A percentile compares a stretch with the other conserved stretches of the same genome.
These are phyloP conservation scores for Tuber microsphaerosporum DNA, from an alignment of 495 filamentous ascomycete species.

Conservation along the genomic window DNA sequence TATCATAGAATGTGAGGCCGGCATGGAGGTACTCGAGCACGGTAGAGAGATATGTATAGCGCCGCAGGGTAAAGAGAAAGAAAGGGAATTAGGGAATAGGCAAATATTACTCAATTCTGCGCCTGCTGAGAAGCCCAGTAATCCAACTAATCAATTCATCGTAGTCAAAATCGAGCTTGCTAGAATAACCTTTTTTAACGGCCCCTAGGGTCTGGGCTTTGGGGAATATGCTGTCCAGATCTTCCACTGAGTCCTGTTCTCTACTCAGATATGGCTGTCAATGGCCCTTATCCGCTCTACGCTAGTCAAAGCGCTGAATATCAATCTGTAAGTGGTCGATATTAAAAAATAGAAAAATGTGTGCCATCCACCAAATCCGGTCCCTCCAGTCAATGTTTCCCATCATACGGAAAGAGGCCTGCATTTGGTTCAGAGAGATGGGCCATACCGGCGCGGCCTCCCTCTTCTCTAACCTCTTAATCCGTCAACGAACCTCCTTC, in stretches of 20 bases:
- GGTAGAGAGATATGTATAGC: not conserved
- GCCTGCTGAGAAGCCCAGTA: not conserved
- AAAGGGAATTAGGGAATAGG: not conserved
- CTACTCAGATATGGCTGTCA: not conserved
- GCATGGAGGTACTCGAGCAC: not conserved
- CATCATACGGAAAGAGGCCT: slow-evolving; percentile 19
- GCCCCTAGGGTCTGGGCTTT: not conserved
- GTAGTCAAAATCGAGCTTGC: not conserved
- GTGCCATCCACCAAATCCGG: slow-evolving; percentile 11
- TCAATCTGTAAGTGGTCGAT: slow-evolving; percentile 24
- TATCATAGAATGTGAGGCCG: not conserved
- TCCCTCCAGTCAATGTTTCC: slow-evolving; percentile 28
- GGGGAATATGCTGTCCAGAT: not conserved
- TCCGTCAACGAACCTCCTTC: not conserved
- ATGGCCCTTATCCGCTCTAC: slow-evolving; percentile 17
- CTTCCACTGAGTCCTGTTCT: not conserved
- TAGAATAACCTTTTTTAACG: not conserved
- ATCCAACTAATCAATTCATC: not conserved
- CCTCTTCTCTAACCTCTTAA: not conserved
- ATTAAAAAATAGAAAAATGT: slow-evolving; percentile 10
- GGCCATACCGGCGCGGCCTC: slow-evolving; percentile 9
- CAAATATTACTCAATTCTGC: not conserved
- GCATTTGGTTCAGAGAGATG: slow-evolving; percentile 19
- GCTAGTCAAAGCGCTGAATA: slow-evolving; percentile 19
- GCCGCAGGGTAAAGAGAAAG: not conserved